Percentiles rank a stretch among this genome's conserved stretches.
phyloP scores from a whole-genome alignment of 768 basidiomycete species.

The Phaeotremella skinneri region DNA sequence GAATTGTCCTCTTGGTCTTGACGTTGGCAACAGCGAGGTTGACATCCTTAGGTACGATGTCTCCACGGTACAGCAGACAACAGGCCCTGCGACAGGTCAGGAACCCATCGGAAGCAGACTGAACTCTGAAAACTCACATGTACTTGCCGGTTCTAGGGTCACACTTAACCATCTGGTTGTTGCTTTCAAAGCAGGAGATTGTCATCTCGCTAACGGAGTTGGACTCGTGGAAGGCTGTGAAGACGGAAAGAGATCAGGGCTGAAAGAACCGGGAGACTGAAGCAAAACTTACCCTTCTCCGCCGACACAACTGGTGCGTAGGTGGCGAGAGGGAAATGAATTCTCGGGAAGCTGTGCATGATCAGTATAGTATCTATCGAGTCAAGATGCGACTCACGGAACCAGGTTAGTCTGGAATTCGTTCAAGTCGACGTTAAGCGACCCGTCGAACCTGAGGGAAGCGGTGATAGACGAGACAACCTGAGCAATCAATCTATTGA shows the following conservation, averaged over 20 bases:
- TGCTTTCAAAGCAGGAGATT: constrained; percentile 92
- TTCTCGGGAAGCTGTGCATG: constrained; percentile 78
- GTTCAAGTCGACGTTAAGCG: constrained; percentile 92
- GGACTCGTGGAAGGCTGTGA: constrained; percentile 78
- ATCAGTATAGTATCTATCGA: constrained; percentile 14
- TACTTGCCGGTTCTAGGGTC: constrained; percentile 98
- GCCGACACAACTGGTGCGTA: constrained; percentile 88
- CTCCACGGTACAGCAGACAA: constrained; percentile 87
- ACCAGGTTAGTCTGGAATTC: constrained; percentile 99
- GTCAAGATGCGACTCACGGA: constrained; percentile 62
- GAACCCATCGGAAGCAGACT: constrained; percentile 4
- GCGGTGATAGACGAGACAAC: constrained; percentile 98
- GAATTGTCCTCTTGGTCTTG: constrained; percentile 97
- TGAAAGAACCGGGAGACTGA: background rate
- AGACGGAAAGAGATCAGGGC: background rate
- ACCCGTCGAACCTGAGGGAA: constrained; percentile 94
- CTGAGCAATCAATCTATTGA: constrained; percentile 95
- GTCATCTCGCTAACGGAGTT: constrained; percentile 99
- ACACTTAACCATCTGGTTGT: constrained; percentile 96
- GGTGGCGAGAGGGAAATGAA: constrained; percentile 96
- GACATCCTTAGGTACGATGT: constrained; percentile 95
- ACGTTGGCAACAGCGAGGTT: constrained; percentile 87
- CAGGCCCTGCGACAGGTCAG: constrained; percentile 58
- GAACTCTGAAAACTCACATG: constrained; percentile 55
- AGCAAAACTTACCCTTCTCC: constrained; percentile 62